A percentile compares a stretch with the other conserved stretches of the same genome.
Evolutionary conservation across 1,284 basidiomycete species (phyloP).

Genomic region (Volvariella volvacea): DNA sequence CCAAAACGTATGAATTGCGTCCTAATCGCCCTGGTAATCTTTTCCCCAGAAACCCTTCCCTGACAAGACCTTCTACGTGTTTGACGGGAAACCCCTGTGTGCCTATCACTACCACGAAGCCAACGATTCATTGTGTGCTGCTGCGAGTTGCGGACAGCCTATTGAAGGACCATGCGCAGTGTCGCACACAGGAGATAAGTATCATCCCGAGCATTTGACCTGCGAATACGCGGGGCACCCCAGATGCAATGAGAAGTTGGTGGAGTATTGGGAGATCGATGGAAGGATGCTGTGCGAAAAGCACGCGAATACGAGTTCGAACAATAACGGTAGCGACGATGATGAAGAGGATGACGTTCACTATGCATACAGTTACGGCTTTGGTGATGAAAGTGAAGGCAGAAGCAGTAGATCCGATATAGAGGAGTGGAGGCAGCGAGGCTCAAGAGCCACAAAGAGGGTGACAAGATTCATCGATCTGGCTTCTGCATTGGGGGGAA

Average conservation of each 20-base stretch:
- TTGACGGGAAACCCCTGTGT: slow-evolving; percentile 81
- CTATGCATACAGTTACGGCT: slow-evolving; percentile 11
- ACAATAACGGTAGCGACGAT: slow-evolving; percentile 23
- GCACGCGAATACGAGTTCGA: slow-evolving; percentile 44
- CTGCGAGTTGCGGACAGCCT: slow-evolving; percentile 71
- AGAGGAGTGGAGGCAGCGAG: slow-evolving; percentile 31
- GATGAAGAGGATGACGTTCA: slow-evolving; percentile 21
- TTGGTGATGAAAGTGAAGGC: slow-evolving; percentile 14
- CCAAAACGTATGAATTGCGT: no score
- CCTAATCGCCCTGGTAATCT: no score
- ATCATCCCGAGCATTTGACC: slow-evolving; percentile 79
- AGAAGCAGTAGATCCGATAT: slow-evolving; percentile 19
- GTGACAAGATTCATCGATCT: slow-evolving; percentile 63
- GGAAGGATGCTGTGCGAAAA: slow-evolving; percentile 77
- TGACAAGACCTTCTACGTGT: slow-evolving; percentile 84
- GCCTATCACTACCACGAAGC: slow-evolving; percentile 87
- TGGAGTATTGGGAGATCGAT: slow-evolving; percentile 84
- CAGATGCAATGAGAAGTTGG: slow-evolving; percentile 52
- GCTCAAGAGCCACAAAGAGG: slow-evolving; percentile 53
- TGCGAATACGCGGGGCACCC: slow-evolving; percentile 56
- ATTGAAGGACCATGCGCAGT: slow-evolving; percentile 89
- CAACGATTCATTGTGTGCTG: slow-evolving; percentile 80
- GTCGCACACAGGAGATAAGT: slow-evolving; percentile 68
- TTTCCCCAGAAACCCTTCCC: slow-evolving; percentile 71
- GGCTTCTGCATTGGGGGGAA: slow-evolving; percentile 17